Evolutionary conservation across 2,329 filamentous ascomycete genomes (phyloP), one percentile per base, ranked within the genome.

Genomic region (Tricladium varicosporioides): DNA sequence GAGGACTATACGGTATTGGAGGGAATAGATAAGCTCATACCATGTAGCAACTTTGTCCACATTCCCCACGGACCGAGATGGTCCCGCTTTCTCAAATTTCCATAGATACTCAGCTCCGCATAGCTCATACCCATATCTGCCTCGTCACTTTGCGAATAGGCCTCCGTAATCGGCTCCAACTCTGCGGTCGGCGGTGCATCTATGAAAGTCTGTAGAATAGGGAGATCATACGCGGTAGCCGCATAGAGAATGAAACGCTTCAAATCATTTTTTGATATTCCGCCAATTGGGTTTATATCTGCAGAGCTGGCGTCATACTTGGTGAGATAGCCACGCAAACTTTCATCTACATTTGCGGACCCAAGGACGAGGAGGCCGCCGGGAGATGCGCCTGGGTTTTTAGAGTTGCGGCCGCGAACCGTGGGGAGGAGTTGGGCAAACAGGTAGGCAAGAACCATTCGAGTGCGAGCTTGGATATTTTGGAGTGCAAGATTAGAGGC

Each of bases 241-340:
- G 85, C 81, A 78, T 83, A 91, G n/a, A 73, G 74, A 58, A 91
- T 88, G 73, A 92, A 91, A 9, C 79, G 73, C 70, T 88, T 89
- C 1, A 91, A 74, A 64, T 92, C 88, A 1, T 78, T 40, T 10
- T 40, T 40, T 13, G 36, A 40, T 40, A 40, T 40, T 11, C 36
- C 36, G 10, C 36, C 36, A 48, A 86, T 84, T 4, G 84, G 84
- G 61, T 85, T 82, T 68, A 85, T 75, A 61, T 80, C 77, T 5
- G 74, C 76, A 27, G 53, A 53, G 40, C 31, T 46, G 56, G 10
- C 33, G 15, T 56, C 53, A 14, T 43, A 54, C 18, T 57, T 53
- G 11, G n/a, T 48, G 16, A 53, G 14, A 10, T 50, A 16, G 14
- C 15, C 19, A 36, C 46, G 74, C 22, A 83, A 71, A 43, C 57